Evolutionary conservation across 768 basidiomycete species (phyloP).

Genomic region (Suillus tomentosus): DNA sequence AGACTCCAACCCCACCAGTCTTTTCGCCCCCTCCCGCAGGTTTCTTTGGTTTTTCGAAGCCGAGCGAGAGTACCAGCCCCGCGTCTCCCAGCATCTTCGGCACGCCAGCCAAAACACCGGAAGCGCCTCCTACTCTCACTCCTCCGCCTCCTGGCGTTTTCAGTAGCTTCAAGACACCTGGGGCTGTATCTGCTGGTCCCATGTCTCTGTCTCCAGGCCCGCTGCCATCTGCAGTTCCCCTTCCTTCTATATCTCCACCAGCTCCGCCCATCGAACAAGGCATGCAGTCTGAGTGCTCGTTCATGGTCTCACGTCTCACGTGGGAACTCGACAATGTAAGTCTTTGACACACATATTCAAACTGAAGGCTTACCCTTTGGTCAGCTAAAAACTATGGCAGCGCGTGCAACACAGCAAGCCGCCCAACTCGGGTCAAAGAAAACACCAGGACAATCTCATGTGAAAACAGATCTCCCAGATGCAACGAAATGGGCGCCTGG

Average conservation of each 20-base stretch:
- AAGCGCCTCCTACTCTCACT: slow-evolving; percentile 15
- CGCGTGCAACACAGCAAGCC: slow-evolving; percentile 38
- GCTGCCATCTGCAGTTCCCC: slow-evolving; percentile 4
- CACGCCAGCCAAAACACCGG: slow-evolving; percentile 10
- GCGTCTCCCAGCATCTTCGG: slow-evolving; percentile 12
- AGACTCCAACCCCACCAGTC: background rate
- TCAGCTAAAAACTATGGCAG: slow-evolving; percentile 49
- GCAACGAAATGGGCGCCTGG: slow-evolving; percentile 53
- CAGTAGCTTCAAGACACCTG: slow-evolving; percentile 9
- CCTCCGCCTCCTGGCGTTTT: slow-evolving; percentile 18
- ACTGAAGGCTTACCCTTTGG: background rate
- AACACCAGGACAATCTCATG: slow-evolving; percentile 39
- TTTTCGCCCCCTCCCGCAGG: background rate
- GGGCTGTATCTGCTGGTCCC: slow-evolving; percentile 4
- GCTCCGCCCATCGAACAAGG: slow-evolving; percentile 48
- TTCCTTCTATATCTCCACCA: slow-evolving; percentile 15
- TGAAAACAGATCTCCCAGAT: slow-evolving; percentile 48
- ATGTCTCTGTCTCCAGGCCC: slow-evolving; percentile 11
- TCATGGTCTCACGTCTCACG: slow-evolving; percentile 47
- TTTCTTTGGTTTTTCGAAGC: slow-evolving; percentile 5
- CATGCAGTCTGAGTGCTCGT: slow-evolving; percentile 65
- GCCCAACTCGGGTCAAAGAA: slow-evolving; percentile 34
- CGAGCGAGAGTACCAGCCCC: slow-evolving; percentile 11
- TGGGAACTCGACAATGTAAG: slow-evolving; percentile 64
- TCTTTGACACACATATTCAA: slow-evolving; percentile 11